A percentile compares a stretch with the other conserved stretches of the same genome.
Evolutionary conservation across 345 rosid species (phyloP).

Genomic region (Dovyalis caffra): DNA sequence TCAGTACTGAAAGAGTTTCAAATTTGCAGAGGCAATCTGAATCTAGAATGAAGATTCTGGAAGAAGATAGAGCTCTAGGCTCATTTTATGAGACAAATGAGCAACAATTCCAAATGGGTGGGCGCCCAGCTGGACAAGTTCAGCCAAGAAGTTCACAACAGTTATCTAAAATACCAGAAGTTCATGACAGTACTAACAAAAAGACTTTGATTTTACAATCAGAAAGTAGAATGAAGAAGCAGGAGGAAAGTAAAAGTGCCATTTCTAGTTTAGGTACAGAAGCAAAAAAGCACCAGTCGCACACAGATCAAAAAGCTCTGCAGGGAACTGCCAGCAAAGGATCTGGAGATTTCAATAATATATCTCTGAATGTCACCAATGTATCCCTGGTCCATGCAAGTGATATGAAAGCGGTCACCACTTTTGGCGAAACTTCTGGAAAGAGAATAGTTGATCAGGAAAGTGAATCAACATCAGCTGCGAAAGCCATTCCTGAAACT

Average conservation of each 20-base stretch:
- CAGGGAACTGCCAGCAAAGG: constrained; percentile 42
- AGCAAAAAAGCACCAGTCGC: constrained; percentile 34
- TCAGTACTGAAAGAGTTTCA: constrained; percentile 37
- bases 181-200: constrained; percentile 30
- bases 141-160: constrained; percentile 38
- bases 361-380: constrained; percentile 26
- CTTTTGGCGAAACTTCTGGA: constrained; percentile 44
- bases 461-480: constrained; percentile 30
- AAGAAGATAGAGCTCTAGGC: constrained; percentile 37
- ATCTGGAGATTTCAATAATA: constrained; percentile 27
- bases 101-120: constrained; percentile 35
- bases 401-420: constrained; percentile 29
- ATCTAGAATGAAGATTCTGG: constrained; percentile 38
- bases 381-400: constrained; percentile 36
- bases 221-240: constrained; percentile 38
- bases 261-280: constrained; percentile 36
- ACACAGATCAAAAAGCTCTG: constrained; percentile 30
- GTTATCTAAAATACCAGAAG: constrained; percentile 32
- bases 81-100: constrained; percentile 28
- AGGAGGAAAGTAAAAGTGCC: constrained; percentile 29
- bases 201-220: constrained; percentile 36
- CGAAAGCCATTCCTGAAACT: constrained; percentile 29
- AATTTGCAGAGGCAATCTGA: constrained; percentile 42
- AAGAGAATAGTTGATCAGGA: constrained; percentile 44
- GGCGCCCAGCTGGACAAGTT: constrained; percentile 30